A percentile compares a stretch with the other conserved stretches of the same genome.
Conservation (phyloP, 192 early-diverging fungal genomes). For the Gonapodya sp. region DNA sequence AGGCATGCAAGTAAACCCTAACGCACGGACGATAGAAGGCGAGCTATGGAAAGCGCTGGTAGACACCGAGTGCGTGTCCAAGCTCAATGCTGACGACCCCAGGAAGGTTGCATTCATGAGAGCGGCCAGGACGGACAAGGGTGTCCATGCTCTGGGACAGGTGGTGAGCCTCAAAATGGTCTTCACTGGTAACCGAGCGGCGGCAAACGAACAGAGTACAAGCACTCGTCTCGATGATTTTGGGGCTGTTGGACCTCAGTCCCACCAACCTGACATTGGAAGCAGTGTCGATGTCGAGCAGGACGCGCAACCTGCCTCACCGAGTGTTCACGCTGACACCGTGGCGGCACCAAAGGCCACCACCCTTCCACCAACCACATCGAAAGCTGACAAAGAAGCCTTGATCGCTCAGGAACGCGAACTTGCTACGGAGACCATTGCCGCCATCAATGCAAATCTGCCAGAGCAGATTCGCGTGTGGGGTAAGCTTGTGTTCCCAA, state of each 20-base stretch:
- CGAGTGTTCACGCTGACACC: too few relatives aligned
- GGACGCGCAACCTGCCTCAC: background rate
- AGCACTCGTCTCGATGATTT: background rate
- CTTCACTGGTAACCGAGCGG: slow-evolving; percentile 43
- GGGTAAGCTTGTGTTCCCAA: slow-evolving; percentile 40
- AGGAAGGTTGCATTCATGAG: slow-evolving; percentile 75
- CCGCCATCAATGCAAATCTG: slow-evolving; percentile 69
- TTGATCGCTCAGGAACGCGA: background rate
- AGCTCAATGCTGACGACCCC: slow-evolving; percentile 74
- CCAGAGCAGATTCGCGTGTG: slow-evolving; percentile 85
- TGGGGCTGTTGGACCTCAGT: too few relatives aligned
- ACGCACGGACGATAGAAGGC: slow-evolving; percentile 73
- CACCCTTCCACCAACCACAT: background rate
- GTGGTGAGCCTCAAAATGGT: slow-evolving; percentile 86
- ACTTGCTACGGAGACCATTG: slow-evolving; percentile 43
- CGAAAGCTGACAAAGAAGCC: background rate
- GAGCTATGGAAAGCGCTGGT: slow-evolving; percentile 82
- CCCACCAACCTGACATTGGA: too few relatives aligned
- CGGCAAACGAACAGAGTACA: background rate
- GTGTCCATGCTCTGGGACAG: slow-evolving; percentile 95
- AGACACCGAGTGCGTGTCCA: slow-evolving; percentile 69
- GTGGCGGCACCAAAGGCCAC: too few relatives aligned
- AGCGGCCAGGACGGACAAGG: slow-evolving; percentile 95
- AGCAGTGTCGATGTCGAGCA: background rate
- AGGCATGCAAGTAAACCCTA: slow-evolving; percentile 80